These are phyloP conservation scores for Didymella pomorum DNA, from an alignment of 2,329 filamentous ascomycete species.

Conservation along the genomic window DNA sequence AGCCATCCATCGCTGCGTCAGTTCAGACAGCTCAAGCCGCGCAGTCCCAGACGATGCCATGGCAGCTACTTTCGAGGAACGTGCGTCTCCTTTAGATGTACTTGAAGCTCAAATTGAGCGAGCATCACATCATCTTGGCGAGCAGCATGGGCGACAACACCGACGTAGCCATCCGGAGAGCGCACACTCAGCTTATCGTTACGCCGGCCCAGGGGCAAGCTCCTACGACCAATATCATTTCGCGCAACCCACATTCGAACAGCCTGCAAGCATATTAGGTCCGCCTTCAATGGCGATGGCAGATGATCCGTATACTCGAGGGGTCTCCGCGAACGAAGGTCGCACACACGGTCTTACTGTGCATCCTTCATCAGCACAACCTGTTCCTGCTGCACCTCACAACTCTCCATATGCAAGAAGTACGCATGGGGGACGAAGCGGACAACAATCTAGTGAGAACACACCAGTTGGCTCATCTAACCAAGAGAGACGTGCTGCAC, in stretches of 20 bases:
- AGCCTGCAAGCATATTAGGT: background rate
- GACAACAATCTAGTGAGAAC: conserved; percentile 38
- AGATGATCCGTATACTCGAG: conserved; percentile 18
- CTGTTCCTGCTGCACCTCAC: background rate
- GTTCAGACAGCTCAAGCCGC: background rate
- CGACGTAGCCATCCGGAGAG: background rate
- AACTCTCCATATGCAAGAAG: conserved; percentile 10
- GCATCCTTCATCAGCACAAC: background rate
- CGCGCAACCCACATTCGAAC: background rate
- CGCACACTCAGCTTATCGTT: background rate
- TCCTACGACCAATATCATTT: background rate
- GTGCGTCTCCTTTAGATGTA: conserved; percentile 8
- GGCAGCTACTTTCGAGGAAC: conserved; percentile 6
- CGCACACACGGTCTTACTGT: background rate
- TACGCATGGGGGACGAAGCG: conserved; percentile 10
- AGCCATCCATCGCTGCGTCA: background rate
- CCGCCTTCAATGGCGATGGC: conserved; percentile 11
- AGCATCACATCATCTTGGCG: conserved; percentile 8
- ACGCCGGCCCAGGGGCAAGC: background rate
- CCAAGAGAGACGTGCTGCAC: conserved; percentile 4
- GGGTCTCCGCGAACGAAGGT: conserved; percentile 10
- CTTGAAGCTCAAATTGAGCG: conserved; percentile 8
- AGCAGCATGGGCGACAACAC: background rate
- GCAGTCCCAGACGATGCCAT: background rate
- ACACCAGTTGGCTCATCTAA: conserved; percentile 15